Percentiles rank a stretch among this genome's conserved stretches.
These are phyloP conservation scores for Tetrahymena malaccensis DNA, from an alignment of 73 alveolate genomes.

Conservation along the genomic window DNA sequence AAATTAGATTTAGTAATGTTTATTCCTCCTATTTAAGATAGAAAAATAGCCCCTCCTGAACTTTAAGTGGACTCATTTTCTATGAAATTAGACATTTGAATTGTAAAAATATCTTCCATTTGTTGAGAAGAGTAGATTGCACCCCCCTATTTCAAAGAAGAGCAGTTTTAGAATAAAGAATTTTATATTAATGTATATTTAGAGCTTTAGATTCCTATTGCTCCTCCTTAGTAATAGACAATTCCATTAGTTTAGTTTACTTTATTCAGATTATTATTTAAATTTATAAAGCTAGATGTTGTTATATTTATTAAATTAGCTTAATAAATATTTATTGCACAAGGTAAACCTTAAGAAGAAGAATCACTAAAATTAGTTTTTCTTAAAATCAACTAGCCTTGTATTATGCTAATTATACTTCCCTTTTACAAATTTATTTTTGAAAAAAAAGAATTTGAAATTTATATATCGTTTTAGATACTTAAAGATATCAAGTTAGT, in stretches of 20 bases:
- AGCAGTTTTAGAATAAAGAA: neutral
- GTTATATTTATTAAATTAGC: neutral
- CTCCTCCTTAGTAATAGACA: neutral
- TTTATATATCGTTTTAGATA: neutral
- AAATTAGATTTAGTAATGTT: neutral
- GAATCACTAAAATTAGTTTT: neutral
- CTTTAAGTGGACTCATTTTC: neutral
- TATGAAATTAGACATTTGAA: neutral
- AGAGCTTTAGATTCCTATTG: neutral
- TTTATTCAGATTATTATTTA: neutral
- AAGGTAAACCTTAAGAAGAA: neutral
- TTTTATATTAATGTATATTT: no score
- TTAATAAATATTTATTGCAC: neutral
- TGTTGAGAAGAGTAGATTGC: neutral
- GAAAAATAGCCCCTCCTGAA: neutral
- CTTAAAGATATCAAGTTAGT: neutral
- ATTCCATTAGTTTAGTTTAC: neutral
- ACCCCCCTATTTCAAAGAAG: neutral
- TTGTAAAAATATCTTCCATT: neutral
- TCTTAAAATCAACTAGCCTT: neutral
- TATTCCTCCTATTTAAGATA: neutral
- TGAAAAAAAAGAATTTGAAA: neutral
- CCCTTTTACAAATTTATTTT: neutral
- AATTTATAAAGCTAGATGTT: neutral
- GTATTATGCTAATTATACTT: neutral